These are phyloP conservation scores for Fusarium mangiferae DNA, from an alignment of 2,329 filamentous ascomycete species.

Conservation along the genomic window DNA sequence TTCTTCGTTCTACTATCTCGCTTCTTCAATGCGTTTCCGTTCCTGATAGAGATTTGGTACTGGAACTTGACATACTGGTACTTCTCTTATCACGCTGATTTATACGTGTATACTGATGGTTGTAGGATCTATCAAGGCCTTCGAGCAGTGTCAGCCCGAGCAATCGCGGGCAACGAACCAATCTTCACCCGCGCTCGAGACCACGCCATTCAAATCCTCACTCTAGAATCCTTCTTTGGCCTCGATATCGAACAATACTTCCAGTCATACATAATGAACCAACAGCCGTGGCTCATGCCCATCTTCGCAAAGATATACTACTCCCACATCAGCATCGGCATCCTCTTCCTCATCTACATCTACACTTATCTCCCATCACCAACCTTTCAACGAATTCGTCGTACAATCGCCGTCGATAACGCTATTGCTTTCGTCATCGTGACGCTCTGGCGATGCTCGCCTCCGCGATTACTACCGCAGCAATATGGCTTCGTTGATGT, in stretches of 20 bases:
- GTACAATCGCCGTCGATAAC: constrained; percentile 60
- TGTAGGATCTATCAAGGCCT: constrained; percentile 55
- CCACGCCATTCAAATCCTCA: constrained; percentile 55
- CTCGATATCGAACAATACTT: constrained; percentile 54
- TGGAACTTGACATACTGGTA: constrained; percentile 52
- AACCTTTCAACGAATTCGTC: constrained; percentile 55
- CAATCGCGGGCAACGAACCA: constrained; percentile 52
- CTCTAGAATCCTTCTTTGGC: constrained; percentile 50
- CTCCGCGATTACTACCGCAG: constrained; percentile 58
- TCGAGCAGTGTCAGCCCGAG: constrained; percentile 54
- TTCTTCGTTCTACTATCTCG: constrained; percentile 43
- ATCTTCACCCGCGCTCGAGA: constrained; percentile 51
- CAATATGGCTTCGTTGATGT: constrained; percentile 60
- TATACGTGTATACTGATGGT: not conserved
- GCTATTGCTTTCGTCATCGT: constrained; percentile 59
- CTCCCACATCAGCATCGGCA: constrained; percentile 57
- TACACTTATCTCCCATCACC: constrained; percentile 56
- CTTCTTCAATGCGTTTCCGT: constrained; percentile 48
- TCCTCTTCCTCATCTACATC: constrained; percentile 58
- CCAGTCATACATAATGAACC: constrained; percentile 53
- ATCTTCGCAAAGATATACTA: constrained; percentile 56
- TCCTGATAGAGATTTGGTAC: constrained; percentile 51
- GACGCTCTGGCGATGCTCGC: constrained; percentile 59
- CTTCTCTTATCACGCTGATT: not conserved
- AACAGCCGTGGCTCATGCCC: constrained; percentile 50